phyloP scores from a whole-genome alignment of 1,284 basidiomycete genomes.

The Ceratobasidium sp. region DNA sequence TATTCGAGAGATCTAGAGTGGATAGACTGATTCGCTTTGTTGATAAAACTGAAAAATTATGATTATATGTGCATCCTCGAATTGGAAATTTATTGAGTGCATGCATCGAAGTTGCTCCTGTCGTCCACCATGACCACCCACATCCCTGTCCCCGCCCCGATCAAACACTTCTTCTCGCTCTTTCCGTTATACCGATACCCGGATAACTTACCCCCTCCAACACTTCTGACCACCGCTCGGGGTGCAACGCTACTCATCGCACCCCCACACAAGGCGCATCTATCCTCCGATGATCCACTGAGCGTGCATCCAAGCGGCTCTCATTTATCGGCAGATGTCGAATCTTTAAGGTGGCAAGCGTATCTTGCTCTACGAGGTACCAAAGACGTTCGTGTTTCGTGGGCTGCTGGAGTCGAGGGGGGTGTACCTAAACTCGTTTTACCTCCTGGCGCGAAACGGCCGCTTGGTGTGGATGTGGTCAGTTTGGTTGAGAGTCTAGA shows the following conservation, averaged over 20 bases:
- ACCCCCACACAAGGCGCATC: conserved; percentile 28
- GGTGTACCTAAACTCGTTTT: conserved; percentile 72
- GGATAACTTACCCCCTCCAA: conserved; percentile 30
- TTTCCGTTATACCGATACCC: conserved; percentile 51
- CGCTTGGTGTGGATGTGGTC: conserved; percentile 27
- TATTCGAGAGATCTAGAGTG: neutral
- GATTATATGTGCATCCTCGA: conserved; percentile 11
- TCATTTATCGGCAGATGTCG: conserved; percentile 78
- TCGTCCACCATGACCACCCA: conserved; percentile 29
- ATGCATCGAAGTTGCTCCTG: conserved; percentile 7
- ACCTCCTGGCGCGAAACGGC: conserved; percentile 50
- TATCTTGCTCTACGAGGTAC: conserved; percentile 79
- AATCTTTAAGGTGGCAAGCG: conserved; percentile 88
- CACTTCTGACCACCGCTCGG: conserved; percentile 27
- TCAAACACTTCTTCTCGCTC: conserved; percentile 51
- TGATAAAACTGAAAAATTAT: conserved; percentile 10
- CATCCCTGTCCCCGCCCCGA: conserved; percentile 48
- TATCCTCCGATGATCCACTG: conserved; percentile 43
- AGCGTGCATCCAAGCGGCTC: conserved; percentile 54
- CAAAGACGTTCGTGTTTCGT: conserved; percentile 67
- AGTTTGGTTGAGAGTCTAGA: conserved; percentile 36
- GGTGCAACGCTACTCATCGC: conserved; percentile 43
- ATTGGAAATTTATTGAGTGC: conserved; percentile 30
- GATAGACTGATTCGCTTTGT: conserved; percentile 9
- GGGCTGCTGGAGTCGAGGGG: conserved; percentile 76